These are phyloP conservation scores for Ascochyta koolunga DNA, from an alignment of 2,329 filamentous ascomycete species.

Conservation along the genomic window DNA sequence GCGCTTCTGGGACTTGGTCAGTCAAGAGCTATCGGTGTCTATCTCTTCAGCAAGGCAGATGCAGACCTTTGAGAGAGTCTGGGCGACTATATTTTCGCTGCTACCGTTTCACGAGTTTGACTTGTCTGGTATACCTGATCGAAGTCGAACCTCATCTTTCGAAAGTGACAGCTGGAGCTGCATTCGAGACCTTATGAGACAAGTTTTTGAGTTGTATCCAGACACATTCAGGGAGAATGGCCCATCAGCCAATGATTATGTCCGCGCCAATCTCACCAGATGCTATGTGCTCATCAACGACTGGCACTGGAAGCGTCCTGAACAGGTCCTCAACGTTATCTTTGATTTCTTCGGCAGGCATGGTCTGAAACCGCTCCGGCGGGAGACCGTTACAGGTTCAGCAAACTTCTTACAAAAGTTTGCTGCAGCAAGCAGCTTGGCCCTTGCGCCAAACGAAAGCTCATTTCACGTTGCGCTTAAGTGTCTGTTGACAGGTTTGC, in stretches of 20 bases:
- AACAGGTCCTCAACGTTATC: conserved; percentile 57
- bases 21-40: conserved; percentile 37
- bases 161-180: conserved; percentile 58
- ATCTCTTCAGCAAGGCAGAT: conserved; percentile 32
- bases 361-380: conserved; percentile 57
- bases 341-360: conserved; percentile 67
- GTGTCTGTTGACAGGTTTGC: conserved; percentile 58
- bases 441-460: conserved; percentile 55
- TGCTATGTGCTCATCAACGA: conserved; percentile 59
- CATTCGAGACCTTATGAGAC: conserved; percentile 54
- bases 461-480: conserved; percentile 67
- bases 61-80: conserved; percentile 44
- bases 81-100: conserved; percentile 57
- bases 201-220: conserved; percentile 56
- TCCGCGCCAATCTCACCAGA: conserved; percentile 58
- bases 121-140: conserved; percentile 53
- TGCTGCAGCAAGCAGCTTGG: conserved; percentile 51
- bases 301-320: conserved; percentile 65
- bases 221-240: conserved; percentile 46
- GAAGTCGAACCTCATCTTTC: conserved; percentile 49
- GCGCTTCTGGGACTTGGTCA: conserved; percentile 54
- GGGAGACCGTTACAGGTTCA: conserved; percentile 60
- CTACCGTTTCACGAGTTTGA: conserved; percentile 63
- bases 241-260: conserved; percentile 61
- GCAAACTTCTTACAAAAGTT: conserved; percentile 61